Conservation (phyloP, 331 rosid species). For the Ulmus americana region DNA sequence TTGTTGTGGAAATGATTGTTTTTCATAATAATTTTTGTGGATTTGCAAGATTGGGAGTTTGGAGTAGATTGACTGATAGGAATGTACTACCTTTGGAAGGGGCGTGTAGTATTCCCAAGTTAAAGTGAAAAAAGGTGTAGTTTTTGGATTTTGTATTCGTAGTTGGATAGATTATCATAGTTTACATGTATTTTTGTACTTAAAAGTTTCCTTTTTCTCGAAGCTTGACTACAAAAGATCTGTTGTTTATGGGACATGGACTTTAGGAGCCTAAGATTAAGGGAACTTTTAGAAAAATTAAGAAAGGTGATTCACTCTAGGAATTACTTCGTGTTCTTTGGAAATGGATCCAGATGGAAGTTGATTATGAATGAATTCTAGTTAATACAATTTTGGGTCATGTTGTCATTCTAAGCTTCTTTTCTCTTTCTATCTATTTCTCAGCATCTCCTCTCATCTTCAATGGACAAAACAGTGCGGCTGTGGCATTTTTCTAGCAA, state of each 20-base stretch:
- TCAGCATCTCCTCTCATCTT: conserved; percentile 96
- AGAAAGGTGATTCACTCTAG: too few species aligned
- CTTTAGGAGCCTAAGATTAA: not conserved
- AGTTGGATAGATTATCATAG: not conserved
- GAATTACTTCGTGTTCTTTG: not conserved
- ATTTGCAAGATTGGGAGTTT: not conserved
- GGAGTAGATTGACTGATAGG: not conserved
- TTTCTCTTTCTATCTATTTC: conserved; percentile 11
- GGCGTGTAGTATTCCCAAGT: not conserved
- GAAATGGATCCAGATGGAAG: not conserved
- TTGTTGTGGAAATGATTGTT: not conserved
- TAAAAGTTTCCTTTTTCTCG: too few species aligned
- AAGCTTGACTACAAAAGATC: not conserved
- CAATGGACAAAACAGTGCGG: conserved; percentile 99
- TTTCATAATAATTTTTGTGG: not conserved
- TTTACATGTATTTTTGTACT: not conserved
- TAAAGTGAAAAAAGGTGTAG: not conserved
- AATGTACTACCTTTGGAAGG: not conserved
- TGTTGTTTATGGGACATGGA: not conserved
- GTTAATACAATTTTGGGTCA: conserved; percentile 4
- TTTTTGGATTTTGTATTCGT: not conserved
- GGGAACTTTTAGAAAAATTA: not conserved
- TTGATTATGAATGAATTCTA: not conserved
- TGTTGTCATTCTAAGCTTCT: not conserved
- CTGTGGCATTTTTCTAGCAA: conserved; percentile 83